Percentiles rank a stretch among this genome's conserved stretches.
phyloP scores from a whole-genome alignment of 148 eudicot species.

The Chenopodium quinoa region DNA sequence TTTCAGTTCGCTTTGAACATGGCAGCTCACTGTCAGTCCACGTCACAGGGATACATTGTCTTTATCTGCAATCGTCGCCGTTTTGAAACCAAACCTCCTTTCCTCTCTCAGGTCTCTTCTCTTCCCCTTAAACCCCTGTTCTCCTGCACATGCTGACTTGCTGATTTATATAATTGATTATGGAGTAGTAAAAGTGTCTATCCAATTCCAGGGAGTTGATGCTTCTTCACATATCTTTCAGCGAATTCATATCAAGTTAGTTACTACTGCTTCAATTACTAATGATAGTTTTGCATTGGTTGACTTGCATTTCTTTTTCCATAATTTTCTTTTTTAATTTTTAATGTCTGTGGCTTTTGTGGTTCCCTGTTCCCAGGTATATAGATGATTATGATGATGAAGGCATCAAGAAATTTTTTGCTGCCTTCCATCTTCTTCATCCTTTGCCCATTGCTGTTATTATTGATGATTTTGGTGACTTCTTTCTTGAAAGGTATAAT shows the following conservation, averaged over 20 bases:
- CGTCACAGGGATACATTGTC: conserved; percentile 40
- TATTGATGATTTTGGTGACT: conserved; percentile 63
- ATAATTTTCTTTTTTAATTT: background rate
- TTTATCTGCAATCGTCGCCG: conserved; percentile 59
- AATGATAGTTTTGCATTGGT: background rate
- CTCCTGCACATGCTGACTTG: background rate
- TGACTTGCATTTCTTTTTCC: background rate
- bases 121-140: background rate
- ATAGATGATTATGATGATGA: conserved; percentile 69
- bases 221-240: conserved; percentile 47
- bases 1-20: conserved; percentile 75
- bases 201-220: conserved; percentile 55
- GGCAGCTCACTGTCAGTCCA: conserved; percentile 16
- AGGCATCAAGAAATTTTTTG: conserved; percentile 62
- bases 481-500: conserved; percentile 57
- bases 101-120: conserved; percentile 56
- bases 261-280: background rate
- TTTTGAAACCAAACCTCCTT: conserved; percentile 56
- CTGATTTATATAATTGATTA: background rate
- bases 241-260: conserved; percentile 70
- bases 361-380: conserved; percentile 39
- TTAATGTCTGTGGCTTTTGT: background rate
- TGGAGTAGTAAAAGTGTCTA: background rate
- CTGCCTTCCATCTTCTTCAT: conserved; percentile 72
- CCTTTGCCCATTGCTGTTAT: conserved; percentile 57